Conservation (phyloP, 495 filamentous ascomycete genomes). For the Lophium mytilinum region DNA sequence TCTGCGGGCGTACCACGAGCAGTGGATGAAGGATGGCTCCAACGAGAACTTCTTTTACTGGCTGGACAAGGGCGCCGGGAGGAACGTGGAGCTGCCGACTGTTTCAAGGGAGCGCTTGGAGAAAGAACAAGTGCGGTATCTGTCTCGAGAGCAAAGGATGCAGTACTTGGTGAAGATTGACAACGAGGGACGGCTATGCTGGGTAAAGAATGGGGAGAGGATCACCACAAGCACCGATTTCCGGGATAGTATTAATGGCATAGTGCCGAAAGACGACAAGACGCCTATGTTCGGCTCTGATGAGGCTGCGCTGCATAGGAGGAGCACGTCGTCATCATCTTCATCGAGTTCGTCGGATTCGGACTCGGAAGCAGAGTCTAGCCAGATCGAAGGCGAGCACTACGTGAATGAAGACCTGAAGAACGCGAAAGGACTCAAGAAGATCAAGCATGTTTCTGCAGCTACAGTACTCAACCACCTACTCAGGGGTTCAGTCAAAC, state of each 20-base stretch:
- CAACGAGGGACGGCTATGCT: slow-evolving; percentile 32
- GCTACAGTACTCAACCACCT: slow-evolving; percentile 63
- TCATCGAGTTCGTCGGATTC: slow-evolving; percentile 18
- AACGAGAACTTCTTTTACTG: slow-evolving; percentile 92
- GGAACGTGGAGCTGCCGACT: slow-evolving; percentile 32
- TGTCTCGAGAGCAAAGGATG: slow-evolving; percentile 35
- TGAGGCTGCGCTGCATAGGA: slow-evolving; percentile 3
- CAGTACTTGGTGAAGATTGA: slow-evolving; percentile 35
- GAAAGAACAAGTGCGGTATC: slow-evolving; percentile 34
- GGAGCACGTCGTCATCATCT: slow-evolving; percentile 1
- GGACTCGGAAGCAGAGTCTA: slow-evolving; percentile 8
- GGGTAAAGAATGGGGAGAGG: slow-evolving; percentile 55
- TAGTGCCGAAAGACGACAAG: slow-evolving; percentile 58
- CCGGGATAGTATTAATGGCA: slow-evolving; percentile 70
- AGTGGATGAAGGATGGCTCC: slow-evolving; percentile 70
- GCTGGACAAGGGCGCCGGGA: slow-evolving; percentile 66
- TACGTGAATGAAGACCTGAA: slow-evolving; percentile 49
- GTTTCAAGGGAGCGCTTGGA: slow-evolving; percentile 33
- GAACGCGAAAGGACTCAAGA: slow-evolving; percentile 50
- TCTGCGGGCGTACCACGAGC: slow-evolving; percentile 70
- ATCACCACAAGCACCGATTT: slow-evolving; percentile 70
- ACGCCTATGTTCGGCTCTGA: slow-evolving; percentile 13
- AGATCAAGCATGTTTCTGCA: slow-evolving; percentile 58
- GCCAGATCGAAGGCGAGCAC: slow-evolving; percentile 37
- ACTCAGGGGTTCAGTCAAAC: slow-evolving; percentile 59